These are phyloP conservation scores for Gypsophila paniculata DNA, from an alignment of 179 eudicot genomes.

Conservation along the genomic window DNA sequence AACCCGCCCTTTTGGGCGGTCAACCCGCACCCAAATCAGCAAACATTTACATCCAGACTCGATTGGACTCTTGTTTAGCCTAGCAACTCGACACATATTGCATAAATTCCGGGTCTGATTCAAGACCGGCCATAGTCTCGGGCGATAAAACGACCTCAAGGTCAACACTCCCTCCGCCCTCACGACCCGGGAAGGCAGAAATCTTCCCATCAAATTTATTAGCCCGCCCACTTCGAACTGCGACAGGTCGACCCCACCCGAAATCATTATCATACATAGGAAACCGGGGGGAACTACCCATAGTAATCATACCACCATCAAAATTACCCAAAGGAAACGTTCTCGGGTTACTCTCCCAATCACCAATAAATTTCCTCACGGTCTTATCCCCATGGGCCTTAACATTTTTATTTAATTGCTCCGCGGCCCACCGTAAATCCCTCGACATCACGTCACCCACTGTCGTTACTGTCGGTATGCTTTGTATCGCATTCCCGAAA, in stretches of 20 bases:
- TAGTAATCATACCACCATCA: conserved; percentile 88
- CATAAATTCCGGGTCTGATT: conserved; percentile 71
- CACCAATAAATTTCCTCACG: conserved; percentile 52
- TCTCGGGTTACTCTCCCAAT: conserved; percentile 79
- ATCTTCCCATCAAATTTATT: conserved; percentile 89
- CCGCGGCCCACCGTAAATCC: conserved; percentile 69
- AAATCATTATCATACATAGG: conserved; percentile 96
- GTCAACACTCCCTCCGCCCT: conserved; percentile 69
- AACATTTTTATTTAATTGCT: conserved; percentile 67
- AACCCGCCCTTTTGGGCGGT: not conserved
- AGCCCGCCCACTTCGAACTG: conserved; percentile 67
- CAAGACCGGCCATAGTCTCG: conserved; percentile 62
- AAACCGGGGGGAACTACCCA: conserved; percentile 94
- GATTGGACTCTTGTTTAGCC: not conserved
- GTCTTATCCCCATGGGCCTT: conserved; percentile 57
- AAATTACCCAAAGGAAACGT: conserved; percentile 77
- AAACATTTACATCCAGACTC: conserved; percentile 21
- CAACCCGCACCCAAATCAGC: not conserved
- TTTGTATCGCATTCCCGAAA: conserved; percentile 90
- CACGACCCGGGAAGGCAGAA: conserved; percentile 79
- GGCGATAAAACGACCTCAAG: conserved; percentile 70
- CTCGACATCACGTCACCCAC: conserved; percentile 50
- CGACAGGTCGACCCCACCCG: conserved; percentile 84
- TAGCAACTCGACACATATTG: conserved; percentile 31
- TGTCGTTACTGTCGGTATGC: conserved; percentile 64